Conservation (phyloP, 2,329 filamentous ascomycete species). For the Gaeumannomyces sp. region DNA sequence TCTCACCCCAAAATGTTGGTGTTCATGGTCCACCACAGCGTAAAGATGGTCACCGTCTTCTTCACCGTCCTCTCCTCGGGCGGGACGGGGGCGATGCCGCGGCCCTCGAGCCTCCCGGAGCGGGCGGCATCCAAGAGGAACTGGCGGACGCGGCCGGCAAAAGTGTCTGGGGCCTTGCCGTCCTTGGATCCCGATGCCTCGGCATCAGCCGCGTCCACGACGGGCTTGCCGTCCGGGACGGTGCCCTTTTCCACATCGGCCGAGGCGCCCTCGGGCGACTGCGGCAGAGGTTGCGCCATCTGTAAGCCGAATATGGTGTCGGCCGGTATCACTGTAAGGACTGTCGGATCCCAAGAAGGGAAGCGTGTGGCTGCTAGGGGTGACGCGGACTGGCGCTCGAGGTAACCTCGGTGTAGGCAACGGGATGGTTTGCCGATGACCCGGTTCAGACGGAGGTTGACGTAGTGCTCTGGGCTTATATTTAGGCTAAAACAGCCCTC, state of each 20-base stretch:
- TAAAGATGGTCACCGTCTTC: constrained; percentile 38
- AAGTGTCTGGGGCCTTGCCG: background rate
- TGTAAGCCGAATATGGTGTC: background rate
- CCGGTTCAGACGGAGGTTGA: too few species aligned
- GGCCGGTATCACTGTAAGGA: background rate
- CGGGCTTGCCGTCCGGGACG: background rate
- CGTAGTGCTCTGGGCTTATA: too few species aligned
- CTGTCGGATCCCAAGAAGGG: background rate
- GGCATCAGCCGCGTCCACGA: background rate
- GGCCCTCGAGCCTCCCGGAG: constrained; percentile 28
- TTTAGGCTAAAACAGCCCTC: too few species aligned
- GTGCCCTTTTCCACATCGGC: background rate
- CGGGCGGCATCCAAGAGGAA: background rate
- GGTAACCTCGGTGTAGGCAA: too few species aligned
- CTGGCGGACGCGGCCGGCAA: background rate
- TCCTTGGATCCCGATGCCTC: background rate
- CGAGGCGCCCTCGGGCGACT: background rate
- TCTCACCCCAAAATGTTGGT: constrained; percentile 39
- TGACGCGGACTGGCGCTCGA: too few species aligned
- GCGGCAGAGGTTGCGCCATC: background rate
- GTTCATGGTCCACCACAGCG: constrained; percentile 43
- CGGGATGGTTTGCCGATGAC: too few species aligned
- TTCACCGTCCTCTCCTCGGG: constrained; percentile 33
- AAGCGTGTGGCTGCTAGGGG: too few species aligned
- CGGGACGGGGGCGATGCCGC: constrained; percentile 37